Base-by-base conservation (phyloP, 805 yeast genomes). In the Candida nemodendra region DNA sequence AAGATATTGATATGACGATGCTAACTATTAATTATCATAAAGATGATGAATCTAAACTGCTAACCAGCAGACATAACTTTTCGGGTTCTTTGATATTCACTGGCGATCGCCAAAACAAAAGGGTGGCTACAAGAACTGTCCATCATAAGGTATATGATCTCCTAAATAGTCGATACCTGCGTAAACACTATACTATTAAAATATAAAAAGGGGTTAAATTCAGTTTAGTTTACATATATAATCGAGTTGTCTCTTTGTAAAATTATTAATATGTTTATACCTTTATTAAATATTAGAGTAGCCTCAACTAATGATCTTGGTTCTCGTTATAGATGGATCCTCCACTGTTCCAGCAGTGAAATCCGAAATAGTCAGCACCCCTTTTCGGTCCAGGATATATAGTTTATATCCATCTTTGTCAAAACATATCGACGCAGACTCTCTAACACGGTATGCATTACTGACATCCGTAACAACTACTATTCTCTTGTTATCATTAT, bases 331-430 rank as follows among this genome's bases (percentile, higher is more conserved):
- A 13, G 79, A 82, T 17, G 71, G 72, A 48, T 78, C 79, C 45
- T 79, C 81, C 9, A 93, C 93, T 16, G 81, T 61, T 2, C 95
- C 96, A 36, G 88, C 90, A 11, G 93, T 84, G 63, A 89, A 90
- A 62, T 90, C 97, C 49, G 84, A 86, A 22, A 89, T 76, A 45
- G 81, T 80, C 31, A 89, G 64, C 0, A 78, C 61, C 0, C 97
- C 97, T 52, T 84, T 86, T 27, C 96, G 67, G 59, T 90, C 98
- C 12, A 88, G 72, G 4, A 79, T 72, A 49, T 78, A 81, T 14
- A 90, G 66, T 44, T 79, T 79, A 32, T 89, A 89, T 0, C 98
- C 97, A 55, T 85, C 87, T 8, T 78, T 72, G 24, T 90, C 82
- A 54, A 87, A 90, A 35, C 72, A 63, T 44, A 90, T 58, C 2